Evolutionary conservation across 2,329 filamentous ascomycete species (phyloP).

Genomic region (Colletotrichum incanum): DNA sequence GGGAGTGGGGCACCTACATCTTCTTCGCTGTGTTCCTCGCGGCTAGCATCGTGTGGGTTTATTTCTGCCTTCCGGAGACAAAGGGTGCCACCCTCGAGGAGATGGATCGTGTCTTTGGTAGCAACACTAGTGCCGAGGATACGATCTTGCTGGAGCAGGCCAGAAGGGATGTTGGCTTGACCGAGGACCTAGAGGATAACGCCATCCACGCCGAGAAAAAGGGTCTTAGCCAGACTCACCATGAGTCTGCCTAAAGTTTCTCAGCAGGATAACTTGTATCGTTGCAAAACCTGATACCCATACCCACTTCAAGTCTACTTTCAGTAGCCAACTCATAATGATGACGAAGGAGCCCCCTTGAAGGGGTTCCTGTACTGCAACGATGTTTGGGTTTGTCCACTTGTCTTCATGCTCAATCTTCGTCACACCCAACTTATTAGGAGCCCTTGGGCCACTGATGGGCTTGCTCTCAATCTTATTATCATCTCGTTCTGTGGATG

Average conservation of each 20-base stretch:
- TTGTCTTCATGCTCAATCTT: neutral
- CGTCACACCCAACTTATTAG: no score
- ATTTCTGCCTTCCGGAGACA: constrained; percentile 69
- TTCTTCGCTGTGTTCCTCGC: constrained; percentile 70
- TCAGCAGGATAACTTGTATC: neutral
- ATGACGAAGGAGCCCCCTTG: no score
- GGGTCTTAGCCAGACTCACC: constrained; percentile 16
- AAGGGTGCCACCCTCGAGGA: constrained; percentile 69
- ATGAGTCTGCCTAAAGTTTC: constrained; percentile 15
- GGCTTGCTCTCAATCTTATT: no score
- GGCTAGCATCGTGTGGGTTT: constrained; percentile 63
- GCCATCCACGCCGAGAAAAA: constrained; percentile 45
- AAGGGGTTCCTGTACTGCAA: neutral
- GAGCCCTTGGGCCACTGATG: no score
- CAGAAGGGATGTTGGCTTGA: constrained; percentile 46
- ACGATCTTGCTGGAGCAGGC: constrained; percentile 46
- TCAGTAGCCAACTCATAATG: no score
- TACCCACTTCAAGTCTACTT: no score
- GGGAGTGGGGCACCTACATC: constrained; percentile 69
- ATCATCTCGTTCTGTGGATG: no score
- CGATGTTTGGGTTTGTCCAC: neutral
- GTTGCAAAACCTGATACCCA: neutral
- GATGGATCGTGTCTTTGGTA: constrained; percentile 67
- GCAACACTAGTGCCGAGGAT: constrained; percentile 53
- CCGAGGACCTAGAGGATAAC: constrained; percentile 34